These are phyloP conservation scores for Colletotrichum lupini DNA, from an alignment of 2,329 filamentous ascomycete species.

Conservation along the genomic window DNA sequence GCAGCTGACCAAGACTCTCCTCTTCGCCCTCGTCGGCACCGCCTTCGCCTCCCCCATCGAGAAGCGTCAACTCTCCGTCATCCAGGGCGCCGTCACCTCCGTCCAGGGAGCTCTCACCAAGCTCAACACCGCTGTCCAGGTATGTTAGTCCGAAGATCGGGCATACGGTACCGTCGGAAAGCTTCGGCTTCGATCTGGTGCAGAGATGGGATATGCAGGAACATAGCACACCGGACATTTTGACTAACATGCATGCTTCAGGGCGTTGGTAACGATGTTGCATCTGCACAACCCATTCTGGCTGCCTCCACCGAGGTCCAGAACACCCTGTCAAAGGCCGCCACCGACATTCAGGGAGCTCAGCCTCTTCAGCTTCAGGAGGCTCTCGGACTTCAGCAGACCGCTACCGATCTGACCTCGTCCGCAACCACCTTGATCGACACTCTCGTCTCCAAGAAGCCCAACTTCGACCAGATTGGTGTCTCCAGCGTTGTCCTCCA, in stretches of 20 bases:
- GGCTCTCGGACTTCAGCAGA: conserved; percentile 37
- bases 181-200: neutral
- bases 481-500: conserved; percentile 38
- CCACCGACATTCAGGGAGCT: conserved; percentile 41
- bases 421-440: conserved; percentile 36
- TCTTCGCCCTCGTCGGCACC: conserved; percentile 29
- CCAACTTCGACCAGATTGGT: conserved; percentile 40
- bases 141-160: neutral
- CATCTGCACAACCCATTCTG: conserved; percentile 47
- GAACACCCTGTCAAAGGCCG: conserved; percentile 35
- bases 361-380: conserved; percentile 38
- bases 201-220: neutral
- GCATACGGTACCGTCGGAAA: neutral
- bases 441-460: conserved; percentile 40
- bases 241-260: neutral
- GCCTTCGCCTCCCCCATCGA: conserved; percentile 27
- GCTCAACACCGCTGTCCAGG: conserved; percentile 44
- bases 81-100: conserved; percentile 69
- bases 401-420: conserved; percentile 36
- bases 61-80: conserved; percentile 60
- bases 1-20: conserved; percentile 31
- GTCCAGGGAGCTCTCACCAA: conserved; percentile 70
- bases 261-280: conserved; percentile 59
- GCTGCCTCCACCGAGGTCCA: conserved; percentile 37
- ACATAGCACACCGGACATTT: neutral